phyloP scores from a whole-genome alignment of 257 asterid species.

The Solanum megistacrolobum region DNA sequence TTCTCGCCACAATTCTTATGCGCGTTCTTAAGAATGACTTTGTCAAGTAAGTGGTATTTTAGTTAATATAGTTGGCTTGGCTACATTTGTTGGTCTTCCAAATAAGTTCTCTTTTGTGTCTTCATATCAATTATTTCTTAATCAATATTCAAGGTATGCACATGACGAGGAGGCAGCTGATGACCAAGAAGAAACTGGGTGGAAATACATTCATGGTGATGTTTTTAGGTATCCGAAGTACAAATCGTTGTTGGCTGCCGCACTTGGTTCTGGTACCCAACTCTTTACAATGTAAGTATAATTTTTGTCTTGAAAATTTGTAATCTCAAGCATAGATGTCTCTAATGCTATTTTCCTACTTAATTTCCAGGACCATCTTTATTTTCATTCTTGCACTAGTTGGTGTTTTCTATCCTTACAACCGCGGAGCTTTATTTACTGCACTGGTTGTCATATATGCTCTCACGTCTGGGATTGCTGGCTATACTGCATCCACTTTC shows the following conservation, averaged over 20 bases:
- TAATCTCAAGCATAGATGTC: neutral
- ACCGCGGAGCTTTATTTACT: constrained; percentile 44
- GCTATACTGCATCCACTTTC: constrained; percentile 39
- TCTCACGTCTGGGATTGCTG: constrained; percentile 46
- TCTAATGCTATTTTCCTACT: neutral
- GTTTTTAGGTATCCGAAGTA: constrained; percentile 45
- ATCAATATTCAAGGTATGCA: constrained; percentile 22
- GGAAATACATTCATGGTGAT: constrained; percentile 31
- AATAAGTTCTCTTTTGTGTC: neutral
- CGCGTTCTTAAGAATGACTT: constrained; percentile 37
- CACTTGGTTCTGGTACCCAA: constrained; percentile 48
- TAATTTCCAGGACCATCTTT: constrained; percentile 22
- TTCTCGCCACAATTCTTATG: constrained; percentile 51
- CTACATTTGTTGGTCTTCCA: neutral
- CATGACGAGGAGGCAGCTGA: constrained; percentile 43
- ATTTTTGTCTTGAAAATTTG: neutral
- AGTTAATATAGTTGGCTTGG: neutral
- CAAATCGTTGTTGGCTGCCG: constrained; percentile 44
- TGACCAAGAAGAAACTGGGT: neutral
- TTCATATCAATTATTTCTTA: neutral
- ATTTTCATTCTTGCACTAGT: constrained; percentile 33
- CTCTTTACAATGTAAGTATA: constrained; percentile 41
- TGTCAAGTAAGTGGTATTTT: neutral
- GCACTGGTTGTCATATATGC: constrained; percentile 38
- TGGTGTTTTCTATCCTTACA: constrained; percentile 47